Conservation (phyloP, 192 early-diverging fungal genomes). For the Gryganskiella cystojenkinii region DNA sequence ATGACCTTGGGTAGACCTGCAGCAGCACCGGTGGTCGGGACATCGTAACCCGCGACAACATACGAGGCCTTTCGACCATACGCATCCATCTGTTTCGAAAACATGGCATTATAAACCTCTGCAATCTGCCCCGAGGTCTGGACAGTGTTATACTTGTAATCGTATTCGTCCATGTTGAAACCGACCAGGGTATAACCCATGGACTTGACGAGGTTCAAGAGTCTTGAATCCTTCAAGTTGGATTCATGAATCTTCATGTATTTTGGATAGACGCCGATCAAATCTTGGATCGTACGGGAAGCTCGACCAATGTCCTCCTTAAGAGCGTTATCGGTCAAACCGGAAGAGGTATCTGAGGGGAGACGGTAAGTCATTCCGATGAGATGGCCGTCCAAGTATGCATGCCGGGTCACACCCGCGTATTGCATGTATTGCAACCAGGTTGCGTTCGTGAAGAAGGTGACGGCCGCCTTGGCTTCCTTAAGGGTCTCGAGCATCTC, state of each 20-base stretch:
- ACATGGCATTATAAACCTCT: slow-evolving; percentile 54
- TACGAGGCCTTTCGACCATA: slow-evolving; percentile 61
- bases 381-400: slow-evolving; percentile 63
- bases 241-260: slow-evolving; percentile 61
- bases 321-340: slow-evolving; percentile 52
- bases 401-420: slow-evolving; percentile 60
- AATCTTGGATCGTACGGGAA: slow-evolving; percentile 58
- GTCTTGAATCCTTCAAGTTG: slow-evolving; percentile 52
- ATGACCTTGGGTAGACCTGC: slow-evolving; percentile 57
- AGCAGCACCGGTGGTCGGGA: slow-evolving; percentile 59
- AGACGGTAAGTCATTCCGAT: slow-evolving; percentile 67
- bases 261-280: slow-evolving; percentile 63
- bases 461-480: slow-evolving; percentile 54
- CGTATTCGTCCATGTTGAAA: slow-evolving; percentile 61
- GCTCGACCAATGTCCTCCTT: slow-evolving; percentile 53
- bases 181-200: slow-evolving; percentile 58
- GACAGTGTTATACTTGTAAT: slow-evolving; percentile 58
- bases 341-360: slow-evolving; percentile 53
- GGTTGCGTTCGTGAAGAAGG: slow-evolving; percentile 63
- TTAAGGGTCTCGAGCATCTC: slow-evolving; percentile 61
- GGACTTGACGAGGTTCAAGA: slow-evolving; percentile 48
- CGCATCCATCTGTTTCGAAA: slow-evolving; percentile 58
- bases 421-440: slow-evolving; percentile 66
- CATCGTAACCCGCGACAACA: slow-evolving; percentile 61
- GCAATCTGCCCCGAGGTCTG: slow-evolving; percentile 46